These are phyloP conservation scores for Hypoxylon sp. DNA, from an alignment of 2,329 filamentous ascomycete genomes.

Conservation along the genomic window DNA sequence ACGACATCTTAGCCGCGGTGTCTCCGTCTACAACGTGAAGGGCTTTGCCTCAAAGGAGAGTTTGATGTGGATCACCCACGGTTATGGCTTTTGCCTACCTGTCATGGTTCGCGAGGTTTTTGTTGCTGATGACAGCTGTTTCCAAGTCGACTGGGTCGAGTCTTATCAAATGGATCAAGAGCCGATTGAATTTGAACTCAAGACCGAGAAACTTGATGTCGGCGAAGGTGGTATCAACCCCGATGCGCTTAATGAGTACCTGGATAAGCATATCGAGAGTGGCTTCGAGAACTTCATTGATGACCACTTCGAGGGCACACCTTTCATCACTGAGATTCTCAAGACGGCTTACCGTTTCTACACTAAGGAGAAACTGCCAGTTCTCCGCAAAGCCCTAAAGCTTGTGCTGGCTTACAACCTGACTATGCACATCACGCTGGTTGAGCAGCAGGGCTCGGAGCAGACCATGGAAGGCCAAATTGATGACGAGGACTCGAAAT, in stretches of 20 bases:
- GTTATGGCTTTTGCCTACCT: conserved; percentile 92
- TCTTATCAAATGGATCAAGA: conserved; percentile 76
- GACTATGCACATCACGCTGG: conserved; percentile 93
- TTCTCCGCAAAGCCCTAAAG: conserved; percentile 96
- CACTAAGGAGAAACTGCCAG: conserved; percentile 85
- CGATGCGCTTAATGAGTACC: conserved; percentile 87
- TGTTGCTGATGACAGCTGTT: conserved; percentile 91
- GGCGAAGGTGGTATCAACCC: conserved; percentile 89
- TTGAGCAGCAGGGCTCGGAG: conserved; percentile 89
- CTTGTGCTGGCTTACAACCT: conserved; percentile 96
- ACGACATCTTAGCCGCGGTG: conserved; percentile 86
- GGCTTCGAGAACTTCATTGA: conserved; percentile 95
- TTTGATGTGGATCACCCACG: conserved; percentile 93
- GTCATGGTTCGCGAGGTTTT: conserved; percentile 95
- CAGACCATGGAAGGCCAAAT: conserved; percentile 85
- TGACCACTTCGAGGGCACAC: conserved; percentile 95
- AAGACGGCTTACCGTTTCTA: conserved; percentile 97
- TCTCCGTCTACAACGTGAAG: conserved; percentile 96
- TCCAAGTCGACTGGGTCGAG: conserved; percentile 95
- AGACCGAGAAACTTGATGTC: conserved; percentile 89
- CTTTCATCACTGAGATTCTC: conserved; percentile 94
- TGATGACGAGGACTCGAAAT: conserved; percentile 87
- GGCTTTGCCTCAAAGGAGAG: conserved; percentile 78
- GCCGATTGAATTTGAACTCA: conserved; percentile 85
- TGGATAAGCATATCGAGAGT: conserved; percentile 93